Evolutionary conservation across 345 rosid species (phyloP), one percentile per base, ranked within the genome.

Genomic region (Excoecaria cochinchinensis): DNA sequence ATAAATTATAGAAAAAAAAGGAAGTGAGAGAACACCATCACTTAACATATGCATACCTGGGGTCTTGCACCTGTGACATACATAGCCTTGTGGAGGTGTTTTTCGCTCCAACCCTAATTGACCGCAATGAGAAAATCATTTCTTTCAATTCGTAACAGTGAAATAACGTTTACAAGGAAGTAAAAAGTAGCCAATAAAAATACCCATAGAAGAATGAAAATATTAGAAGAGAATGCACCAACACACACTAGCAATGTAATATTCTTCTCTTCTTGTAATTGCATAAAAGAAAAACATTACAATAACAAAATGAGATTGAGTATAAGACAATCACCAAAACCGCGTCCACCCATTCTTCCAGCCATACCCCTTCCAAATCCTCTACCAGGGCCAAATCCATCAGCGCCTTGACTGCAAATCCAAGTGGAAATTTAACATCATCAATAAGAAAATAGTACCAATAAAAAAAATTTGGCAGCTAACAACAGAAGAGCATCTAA

Each of bases 51-150:
- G 73, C 90, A 74, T 87, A 95, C 99, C 99, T 76, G 98, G 91
- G 69, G 89, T 89, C 80, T 87, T 96, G 77, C 99, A 96, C 73
- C 99, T 93, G 80, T 93, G 97, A 76, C 99, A 96, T 25, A 92
- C 79, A 82, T 96, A 96, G 70, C 99, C 99, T 63, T 88, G 93
- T 51, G 99, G 99, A 74, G 98, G 98, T 14, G 92, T 96, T 89
- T 91, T 96, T 78, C 95, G 85, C 87, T 93, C 98, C 92, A 93
- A 53, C 39, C 99, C 99, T 89, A 76, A 75, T 61, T 62, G 76
- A 86, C 72, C 62, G 69, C 80, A 86, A 81, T 17, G 77, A 81
- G 31, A 51, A 57, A 71, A 80, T 73, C 36, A 60, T 5, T 64
- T 80, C 66, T 22, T 31, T 80, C 69, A 78, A 71, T 67, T 72